Evolutionary conservation across 306 rosid genomes (phyloP), one percentile per base, ranked within the genome.

Genomic region (Nissolia schottii): DNA sequence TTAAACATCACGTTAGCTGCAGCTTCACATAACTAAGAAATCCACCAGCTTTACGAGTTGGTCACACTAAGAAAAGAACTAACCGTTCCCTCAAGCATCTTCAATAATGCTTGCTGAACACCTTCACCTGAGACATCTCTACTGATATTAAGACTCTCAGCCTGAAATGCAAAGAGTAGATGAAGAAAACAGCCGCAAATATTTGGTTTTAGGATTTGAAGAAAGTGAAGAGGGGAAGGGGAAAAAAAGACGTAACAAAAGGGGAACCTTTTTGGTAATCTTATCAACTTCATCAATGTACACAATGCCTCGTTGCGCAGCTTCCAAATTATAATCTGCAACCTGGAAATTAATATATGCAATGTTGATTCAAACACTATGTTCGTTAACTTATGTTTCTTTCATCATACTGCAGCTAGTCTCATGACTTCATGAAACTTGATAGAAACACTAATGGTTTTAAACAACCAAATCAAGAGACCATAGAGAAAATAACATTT

Each of bases 91-190:
- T 95, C 99, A 40, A 95, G 96, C 97, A 95, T 91, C 88, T 95
- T 95, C 57, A 95, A 85, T 27, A 95, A 82, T 69, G 97, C 99
- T 80, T 91, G 97, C 74, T 91, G 99, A 79, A 95, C 99, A 65
- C 99, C 99, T 79, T 95, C 99, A 9, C 99, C 99, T 0, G 97
- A 95, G 57, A 95, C 99, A 83, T 95, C 99, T 76, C 99, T 86
- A 81, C 99, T 95, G 71, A 95, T 89, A 64, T 91, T 91, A 58
- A 91, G 91, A 85, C 99, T 95, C 81, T 95, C 97, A 7, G 99
- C 92, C 99, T 95, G 88, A 25, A 79, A 91, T 16, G 54, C 45
- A n/a, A 54, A 64, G 67, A 79, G 50, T 14, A 54, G 64, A 75
- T 73, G 54, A 50, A 14, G 53, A 70, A 67, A 48, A 41, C 23